Conservation (phyloP, 75 land plant species). For the Cupressus sempervirens region DNA sequence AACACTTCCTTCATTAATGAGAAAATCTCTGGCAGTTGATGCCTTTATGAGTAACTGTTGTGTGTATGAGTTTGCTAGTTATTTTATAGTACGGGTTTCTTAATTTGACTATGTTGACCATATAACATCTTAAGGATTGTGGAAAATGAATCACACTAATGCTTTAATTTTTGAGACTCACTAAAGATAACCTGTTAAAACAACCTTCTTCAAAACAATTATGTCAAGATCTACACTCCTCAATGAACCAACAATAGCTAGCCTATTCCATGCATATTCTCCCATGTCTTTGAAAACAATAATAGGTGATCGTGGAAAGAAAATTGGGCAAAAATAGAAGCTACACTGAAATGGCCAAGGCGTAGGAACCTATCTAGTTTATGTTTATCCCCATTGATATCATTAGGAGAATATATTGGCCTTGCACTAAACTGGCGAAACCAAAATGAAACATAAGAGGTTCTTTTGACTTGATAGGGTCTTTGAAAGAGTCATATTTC, state of each 20-base stretch:
- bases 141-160: no score
- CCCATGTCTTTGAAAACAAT: conserved; percentile 53
- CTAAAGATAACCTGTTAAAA: conserved; percentile 95
- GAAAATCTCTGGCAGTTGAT: no score
- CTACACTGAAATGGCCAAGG: conserved; percentile 78
- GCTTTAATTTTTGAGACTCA: no score
- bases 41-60: no score
- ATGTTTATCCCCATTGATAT: conserved; percentile 82
- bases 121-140: no score
- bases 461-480: conserved; percentile 89
- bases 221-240: conserved; percentile 72
- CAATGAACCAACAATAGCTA: conserved; percentile 78
- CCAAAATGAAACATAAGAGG: conserved; percentile 79
- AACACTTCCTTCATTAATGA: no score
- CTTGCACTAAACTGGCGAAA: conserved; percentile 80
- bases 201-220: conserved; percentile 80
- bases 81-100: no score
- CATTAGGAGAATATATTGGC: conserved; percentile 90
- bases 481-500: conserved; percentile 69
- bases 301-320: conserved; percentile 69
- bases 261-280: conserved; percentile 18
- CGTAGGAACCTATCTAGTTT: conserved; percentile 95
- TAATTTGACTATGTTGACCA: no score
- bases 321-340: conserved; percentile 88
- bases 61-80: no score